Percentiles rank a stretch among this genome's conserved stretches.
Evolutionary conservation across 768 basidiomycete species (phyloP).

Genomic region (Amanita rimosa): DNA sequence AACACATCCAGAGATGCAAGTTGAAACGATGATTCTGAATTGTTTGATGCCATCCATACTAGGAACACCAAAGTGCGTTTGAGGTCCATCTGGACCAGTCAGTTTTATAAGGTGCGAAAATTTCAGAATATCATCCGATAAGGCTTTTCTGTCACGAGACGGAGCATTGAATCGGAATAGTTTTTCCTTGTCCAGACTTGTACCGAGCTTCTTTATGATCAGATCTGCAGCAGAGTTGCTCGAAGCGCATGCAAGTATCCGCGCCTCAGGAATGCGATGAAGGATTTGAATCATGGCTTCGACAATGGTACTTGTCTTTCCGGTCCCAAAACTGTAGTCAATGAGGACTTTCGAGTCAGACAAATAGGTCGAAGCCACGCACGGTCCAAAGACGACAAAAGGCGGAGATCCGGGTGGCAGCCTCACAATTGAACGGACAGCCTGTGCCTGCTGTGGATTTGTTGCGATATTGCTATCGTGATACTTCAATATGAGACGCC

Average conservation of each 20-base stretch:
- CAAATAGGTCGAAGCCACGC: conserved; percentile 12
- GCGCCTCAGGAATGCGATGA: conserved; percentile 16
- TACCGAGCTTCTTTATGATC: conserved; percentile 26
- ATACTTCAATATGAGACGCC: conserved; percentile 3
- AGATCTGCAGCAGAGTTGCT: conserved; percentile 47
- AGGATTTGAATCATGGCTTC: conserved; percentile 39
- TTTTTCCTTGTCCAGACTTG: conserved; percentile 13
- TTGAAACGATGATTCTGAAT: conserved; percentile 6
- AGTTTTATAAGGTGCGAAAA: not conserved
- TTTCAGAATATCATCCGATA: not conserved
- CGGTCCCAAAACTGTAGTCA: conserved; percentile 31
- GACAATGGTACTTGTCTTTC: conserved; percentile 43
- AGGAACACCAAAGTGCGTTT: not conserved
- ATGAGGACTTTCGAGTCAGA: conserved; percentile 9
- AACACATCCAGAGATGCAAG: conserved; percentile 7
- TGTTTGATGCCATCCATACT: not conserved
- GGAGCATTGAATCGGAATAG: conserved; percentile 38
- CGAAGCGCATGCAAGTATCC: conserved; percentile 39
- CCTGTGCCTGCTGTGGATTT: conserved; percentile 33
- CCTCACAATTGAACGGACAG: conserved; percentile 32
- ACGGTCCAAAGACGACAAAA: conserved; percentile 52
- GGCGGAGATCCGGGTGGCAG: conserved; percentile 32
- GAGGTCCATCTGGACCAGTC: not conserved
- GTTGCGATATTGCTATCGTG: conserved; percentile 25
- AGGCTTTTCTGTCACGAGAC: conserved; percentile 11